Conservation (phyloP, 139 green algal genomes). For the Chlamydomonas urium region DNA sequence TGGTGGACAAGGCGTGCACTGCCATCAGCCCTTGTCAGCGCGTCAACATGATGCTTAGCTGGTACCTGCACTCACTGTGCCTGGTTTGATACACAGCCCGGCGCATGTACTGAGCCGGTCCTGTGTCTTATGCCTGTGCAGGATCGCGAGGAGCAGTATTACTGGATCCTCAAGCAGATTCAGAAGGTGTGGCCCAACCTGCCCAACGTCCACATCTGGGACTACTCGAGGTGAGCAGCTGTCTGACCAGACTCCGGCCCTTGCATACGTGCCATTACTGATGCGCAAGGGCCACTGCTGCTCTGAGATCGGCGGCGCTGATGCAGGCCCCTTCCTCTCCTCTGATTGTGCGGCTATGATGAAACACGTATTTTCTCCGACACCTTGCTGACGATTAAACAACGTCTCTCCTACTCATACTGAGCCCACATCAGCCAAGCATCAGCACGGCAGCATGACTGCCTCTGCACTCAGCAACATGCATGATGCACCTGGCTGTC, state of each 20-base stretch:
- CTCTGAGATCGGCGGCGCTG: too few species aligned
- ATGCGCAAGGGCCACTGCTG: too few species aligned
- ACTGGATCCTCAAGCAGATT: constrained; percentile 75
- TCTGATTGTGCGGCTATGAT: constrained; percentile 16
- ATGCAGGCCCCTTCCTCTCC: too few species aligned
- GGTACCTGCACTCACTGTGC: not conserved
- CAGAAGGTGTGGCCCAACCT: constrained; percentile 71
- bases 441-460: too few species aligned
- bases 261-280: not conserved
- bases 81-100: too few species aligned
- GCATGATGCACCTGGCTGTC: too few species aligned
- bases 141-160: constrained; percentile 77
- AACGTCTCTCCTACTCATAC: constrained; percentile 48
- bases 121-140: not conserved
- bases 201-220: constrained; percentile 90
- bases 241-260: not conserved
- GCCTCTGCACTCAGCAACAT: too few species aligned
- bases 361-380: not conserved
- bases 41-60: too few species aligned
- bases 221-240: constrained; percentile 77
- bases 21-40: too few species aligned
- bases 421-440: too few species aligned
- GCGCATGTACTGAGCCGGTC: not conserved
- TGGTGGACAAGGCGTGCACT: too few species aligned
- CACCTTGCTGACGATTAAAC: constrained; percentile 17